Conservation (phyloP, 2,329 filamentous ascomycete species). For the Calonectria hawksworthii region DNA sequence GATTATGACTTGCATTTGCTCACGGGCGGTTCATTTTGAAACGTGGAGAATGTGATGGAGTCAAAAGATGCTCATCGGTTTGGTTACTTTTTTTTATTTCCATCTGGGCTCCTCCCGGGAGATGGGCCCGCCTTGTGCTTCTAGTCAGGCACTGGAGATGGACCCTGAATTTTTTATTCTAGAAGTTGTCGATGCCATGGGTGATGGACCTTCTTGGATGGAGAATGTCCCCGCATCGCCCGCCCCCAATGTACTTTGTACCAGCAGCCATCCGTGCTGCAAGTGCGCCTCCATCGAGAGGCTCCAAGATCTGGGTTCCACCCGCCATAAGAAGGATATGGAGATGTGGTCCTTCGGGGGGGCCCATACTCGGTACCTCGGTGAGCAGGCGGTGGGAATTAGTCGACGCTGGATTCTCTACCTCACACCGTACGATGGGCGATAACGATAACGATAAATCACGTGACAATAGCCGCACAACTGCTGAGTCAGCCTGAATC, state of each 20-base stretch:
- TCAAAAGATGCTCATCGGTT: slow-evolving; percentile 15
- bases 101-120: slow-evolving; percentile 31
- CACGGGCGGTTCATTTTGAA: slow-evolving; percentile 16
- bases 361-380: slow-evolving; percentile 24
- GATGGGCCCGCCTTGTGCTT: slow-evolving; percentile 39
- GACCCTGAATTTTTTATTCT: slow-evolving; percentile 36
- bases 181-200: slow-evolving; percentile 44
- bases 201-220: slow-evolving; percentile 40
- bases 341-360: slow-evolving; percentile 28
- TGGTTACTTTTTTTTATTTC: slow-evolving; percentile 26
- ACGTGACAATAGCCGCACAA: slow-evolving; percentile 9
- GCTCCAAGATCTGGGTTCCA: slow-evolving; percentile 38
- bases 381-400: slow-evolving; percentile 26
- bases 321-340: slow-evolving; percentile 30
- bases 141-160: slow-evolving; percentile 45
- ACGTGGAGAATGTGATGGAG: slow-evolving; percentile 37
- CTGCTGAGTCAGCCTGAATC: slow-evolving; percentile 18
- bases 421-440: neutral
- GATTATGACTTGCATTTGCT: slow-evolving; percentile 22
- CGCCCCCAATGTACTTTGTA: slow-evolving; percentile 44
- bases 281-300: slow-evolving; percentile 44
- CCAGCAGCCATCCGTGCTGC: slow-evolving; percentile 46
- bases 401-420: neutral
- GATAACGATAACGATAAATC: neutral
- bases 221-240: slow-evolving; percentile 46